Conservation (phyloP, 768 basidiomycete species). For the Boletus sp. region DNA sequence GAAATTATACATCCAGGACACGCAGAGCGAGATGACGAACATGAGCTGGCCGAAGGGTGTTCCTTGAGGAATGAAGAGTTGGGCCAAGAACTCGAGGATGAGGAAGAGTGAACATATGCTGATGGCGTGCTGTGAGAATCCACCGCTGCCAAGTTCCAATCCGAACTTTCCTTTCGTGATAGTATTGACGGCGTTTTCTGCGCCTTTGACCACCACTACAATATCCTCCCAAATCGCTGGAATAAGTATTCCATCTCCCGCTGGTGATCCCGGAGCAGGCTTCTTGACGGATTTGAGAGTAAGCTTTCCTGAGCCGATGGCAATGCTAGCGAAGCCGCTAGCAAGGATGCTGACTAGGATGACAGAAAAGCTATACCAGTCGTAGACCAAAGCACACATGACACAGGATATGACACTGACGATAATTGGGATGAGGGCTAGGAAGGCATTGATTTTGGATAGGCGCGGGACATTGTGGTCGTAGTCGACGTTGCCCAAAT, state of each 20-base stretch:
- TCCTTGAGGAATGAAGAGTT: slow-evolving; percentile 34
- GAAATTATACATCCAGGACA: slow-evolving; percentile 35
- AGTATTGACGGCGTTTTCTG: slow-evolving; percentile 25
- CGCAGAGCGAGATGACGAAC: slow-evolving; percentile 31
- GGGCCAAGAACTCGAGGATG: slow-evolving; percentile 28
- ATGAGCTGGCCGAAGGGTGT: slow-evolving; percentile 34
- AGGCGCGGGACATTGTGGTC: slow-evolving; percentile 1
- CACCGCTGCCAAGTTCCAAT: slow-evolving; percentile 12
- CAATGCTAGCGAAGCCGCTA: slow-evolving; percentile 26
- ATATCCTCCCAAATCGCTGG: slow-evolving; percentile 11
- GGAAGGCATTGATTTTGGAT: not conserved
- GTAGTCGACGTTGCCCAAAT: slow-evolving; percentile 9
- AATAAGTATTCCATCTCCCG: slow-evolving; percentile 29
- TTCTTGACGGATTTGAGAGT: slow-evolving; percentile 6
- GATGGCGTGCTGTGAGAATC: slow-evolving; percentile 5
- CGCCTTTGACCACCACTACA: slow-evolving; percentile 29
- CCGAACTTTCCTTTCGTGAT: slow-evolving; percentile 30
- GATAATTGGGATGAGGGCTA: slow-evolving; percentile 26
- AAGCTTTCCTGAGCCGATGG: slow-evolving; percentile 27
- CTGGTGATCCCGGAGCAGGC: slow-evolving; percentile 20
- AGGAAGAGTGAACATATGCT: slow-evolving; percentile 29
- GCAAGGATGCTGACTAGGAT: slow-evolving; percentile 33
- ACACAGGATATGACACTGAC: slow-evolving; percentile 22
- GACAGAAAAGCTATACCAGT: slow-evolving; percentile 33
- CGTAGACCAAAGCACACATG: slow-evolving; percentile 22